Percentiles rank a stretch among this genome's conserved stretches.
Conservation (phyloP, 2,329 filamentous ascomycete species). For the Fusarium vanettenii region DNA sequence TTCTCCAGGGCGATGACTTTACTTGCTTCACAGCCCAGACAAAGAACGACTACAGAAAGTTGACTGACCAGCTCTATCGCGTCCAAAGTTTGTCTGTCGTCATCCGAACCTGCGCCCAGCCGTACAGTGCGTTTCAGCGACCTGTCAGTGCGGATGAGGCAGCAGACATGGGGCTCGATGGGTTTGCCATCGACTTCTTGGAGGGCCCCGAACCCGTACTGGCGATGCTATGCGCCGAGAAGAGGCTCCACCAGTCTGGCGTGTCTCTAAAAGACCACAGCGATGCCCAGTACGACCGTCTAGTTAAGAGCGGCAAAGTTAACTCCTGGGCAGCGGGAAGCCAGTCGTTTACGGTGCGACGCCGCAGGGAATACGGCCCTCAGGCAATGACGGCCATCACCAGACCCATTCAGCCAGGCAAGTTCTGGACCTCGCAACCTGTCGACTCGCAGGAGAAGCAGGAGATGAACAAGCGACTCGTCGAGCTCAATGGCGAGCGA, state of each 20-base stretch:
- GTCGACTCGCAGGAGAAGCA: conserved; percentile 75
- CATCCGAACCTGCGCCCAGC: conserved; percentile 71
- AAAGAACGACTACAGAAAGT: conserved; percentile 76
- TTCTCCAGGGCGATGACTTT: conserved; percentile 64
- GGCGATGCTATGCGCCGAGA: conserved; percentile 86
- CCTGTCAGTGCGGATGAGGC: conserved; percentile 69
- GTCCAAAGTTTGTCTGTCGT: conserved; percentile 76
- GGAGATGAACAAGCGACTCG: conserved; percentile 66
- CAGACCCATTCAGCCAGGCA: conserved; percentile 68
- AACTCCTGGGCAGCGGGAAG: conserved; percentile 76
- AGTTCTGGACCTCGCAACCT: conserved; percentile 81
- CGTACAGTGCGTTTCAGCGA: conserved; percentile 65
- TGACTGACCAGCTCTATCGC: conserved; percentile 74
- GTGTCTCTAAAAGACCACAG: conserved; percentile 72
- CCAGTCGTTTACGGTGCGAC: conserved; percentile 72
- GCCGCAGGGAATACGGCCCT: conserved; percentile 84
- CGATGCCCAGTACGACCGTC: conserved; percentile 74
- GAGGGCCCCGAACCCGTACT: conserved; percentile 85
- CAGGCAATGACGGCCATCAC: conserved; percentile 77
- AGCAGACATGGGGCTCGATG: conserved; percentile 74
- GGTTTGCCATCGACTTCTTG: conserved; percentile 82
- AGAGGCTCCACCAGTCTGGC: conserved; percentile 74
- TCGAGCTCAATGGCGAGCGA: conserved; percentile 53
- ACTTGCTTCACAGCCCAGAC: conserved; percentile 82
- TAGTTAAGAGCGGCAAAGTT: conserved; percentile 69